Evolutionary conservation across 192 early-diverging fungal species (phyloP), one percentile per base, ranked within the genome.

Genomic region (Coemansia nantahalensis): DNA sequence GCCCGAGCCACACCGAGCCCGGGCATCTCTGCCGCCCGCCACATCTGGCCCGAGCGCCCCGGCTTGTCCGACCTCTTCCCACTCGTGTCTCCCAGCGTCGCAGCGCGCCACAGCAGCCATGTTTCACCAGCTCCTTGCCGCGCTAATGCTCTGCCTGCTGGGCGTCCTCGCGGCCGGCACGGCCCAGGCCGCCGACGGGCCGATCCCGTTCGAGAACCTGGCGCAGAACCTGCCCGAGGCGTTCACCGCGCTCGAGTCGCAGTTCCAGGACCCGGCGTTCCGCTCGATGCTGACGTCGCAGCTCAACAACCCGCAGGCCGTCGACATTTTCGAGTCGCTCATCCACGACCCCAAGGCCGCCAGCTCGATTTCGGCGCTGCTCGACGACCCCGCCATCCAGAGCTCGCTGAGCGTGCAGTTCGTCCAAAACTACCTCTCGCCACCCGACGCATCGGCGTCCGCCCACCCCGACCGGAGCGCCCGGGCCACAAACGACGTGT

Each of bases 321-420:
- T 74, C 16, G 71, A 74, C 28, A 57, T 74, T 59, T 74, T 74
- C 63, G 59, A 74, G 44, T 74, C 71, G 11, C 59, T 74, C 8
- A 74, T 74, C 21, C 71, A 67, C 28, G 71, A 74, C 44, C 48
- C 59, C 3, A 62, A 38, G 7, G 71, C 71, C 13, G 54, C 57
- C 32, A 66, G 49, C 47, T 74, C 71, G 24, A 74, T 74, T 26
- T 74, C 71, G 6, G 51, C 55, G 1, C 43, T 74, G 17, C 59
- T 74, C 14, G 64, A 66, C 0, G 59, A 74, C n/a, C 71, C 71
- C 22, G 43, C n/a, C 18, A 62, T 74, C 39, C 58, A 74, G 31
- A 74, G 71, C 51, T 74, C 71, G 10, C 40, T 74, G 33, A 67
- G 71, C 30, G 48, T 40, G 2, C 71, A 74, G 59, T 74, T 74